phyloP scores from a whole-genome alignment of 306 rosid genomes.

The Inga oerstediana region DNA sequence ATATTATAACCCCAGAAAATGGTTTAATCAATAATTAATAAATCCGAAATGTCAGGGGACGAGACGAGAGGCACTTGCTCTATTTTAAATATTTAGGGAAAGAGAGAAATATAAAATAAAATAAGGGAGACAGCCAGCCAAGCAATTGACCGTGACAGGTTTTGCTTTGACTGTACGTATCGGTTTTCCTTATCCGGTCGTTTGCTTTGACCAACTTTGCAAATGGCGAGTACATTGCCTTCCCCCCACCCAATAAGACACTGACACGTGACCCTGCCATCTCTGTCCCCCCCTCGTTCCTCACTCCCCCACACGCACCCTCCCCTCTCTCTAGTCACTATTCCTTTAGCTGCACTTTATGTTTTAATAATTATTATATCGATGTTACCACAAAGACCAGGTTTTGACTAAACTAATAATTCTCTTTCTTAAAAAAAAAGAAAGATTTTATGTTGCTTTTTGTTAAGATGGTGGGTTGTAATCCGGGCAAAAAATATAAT shows the following conservation, averaged over 20 bases:
- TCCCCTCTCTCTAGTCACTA: constrained; percentile 21
- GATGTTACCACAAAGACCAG: constrained; percentile 11
- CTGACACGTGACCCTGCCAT: constrained; percentile 45
- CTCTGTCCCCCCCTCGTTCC: constrained; percentile 33
- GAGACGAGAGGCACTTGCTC: constrained; percentile 8
- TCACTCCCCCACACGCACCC: constrained; percentile 6
- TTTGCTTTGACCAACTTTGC: constrained; percentile 64
- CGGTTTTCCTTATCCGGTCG: constrained; percentile 61
- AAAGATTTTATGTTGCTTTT: neutral
- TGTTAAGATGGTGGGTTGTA: constrained; percentile 9
- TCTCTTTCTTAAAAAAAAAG: neutral
- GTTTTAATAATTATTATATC: constrained; percentile 1
- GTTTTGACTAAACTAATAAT: constrained; percentile 26
- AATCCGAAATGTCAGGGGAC: neutral
- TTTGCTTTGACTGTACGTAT: constrained; percentile 76
- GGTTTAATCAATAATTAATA: no score
- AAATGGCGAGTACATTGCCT: constrained; percentile 28
- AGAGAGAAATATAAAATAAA: neutral
- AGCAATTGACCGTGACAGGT: constrained; percentile 64
- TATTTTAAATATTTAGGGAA: neutral
- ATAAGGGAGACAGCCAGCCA: constrained; percentile 53
- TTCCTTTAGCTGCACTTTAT: constrained; percentile 34
- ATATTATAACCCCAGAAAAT: neutral
- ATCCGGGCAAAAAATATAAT: neutral
- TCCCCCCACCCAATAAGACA: constrained; percentile 31